These are phyloP conservation scores for Aegilops umbellulata DNA, from an alignment of 176 grass and related monocot species.

Conservation along the genomic window DNA sequence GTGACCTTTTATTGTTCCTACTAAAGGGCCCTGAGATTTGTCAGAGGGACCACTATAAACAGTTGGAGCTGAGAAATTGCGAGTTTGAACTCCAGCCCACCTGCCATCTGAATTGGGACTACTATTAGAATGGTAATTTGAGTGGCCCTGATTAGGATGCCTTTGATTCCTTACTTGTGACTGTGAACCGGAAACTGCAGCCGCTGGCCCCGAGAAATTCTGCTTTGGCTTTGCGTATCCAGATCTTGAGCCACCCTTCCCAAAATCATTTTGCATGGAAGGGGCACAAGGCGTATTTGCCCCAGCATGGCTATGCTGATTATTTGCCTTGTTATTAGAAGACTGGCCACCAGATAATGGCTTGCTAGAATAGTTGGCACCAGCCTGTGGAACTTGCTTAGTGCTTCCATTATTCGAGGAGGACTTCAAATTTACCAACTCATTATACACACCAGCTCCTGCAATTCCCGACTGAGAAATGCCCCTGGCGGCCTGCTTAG, in stretches of 20 bases:
- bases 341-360: constrained; percentile 31
- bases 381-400: constrained; percentile 24
- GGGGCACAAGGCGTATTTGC: constrained; percentile 29
- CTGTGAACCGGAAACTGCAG: constrained; percentile 34
- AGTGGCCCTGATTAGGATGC: constrained; percentile 31
- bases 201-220: constrained; percentile 42
- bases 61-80: constrained; percentile 25
- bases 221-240: constrained; percentile 50
- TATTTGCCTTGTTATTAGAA: constrained; percentile 41
- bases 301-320: constrained; percentile 43
- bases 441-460: constrained; percentile 52
- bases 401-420: constrained; percentile 37
- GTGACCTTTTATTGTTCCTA: constrained; percentile 47
- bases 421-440: constrained; percentile 45
- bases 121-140: constrained; percentile 50
- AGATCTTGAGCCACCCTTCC: constrained; percentile 38
- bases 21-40: constrained; percentile 42
- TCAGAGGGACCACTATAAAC: constrained; percentile 41
- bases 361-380: constrained; percentile 41
- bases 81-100: constrained; percentile 35
- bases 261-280: constrained; percentile 35
- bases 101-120: constrained; percentile 48
- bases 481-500: constrained; percentile 43
- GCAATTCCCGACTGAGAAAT: constrained; percentile 46
- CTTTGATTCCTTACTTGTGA: constrained; percentile 58